Percentiles rank a stretch among this genome's conserved stretches.
phyloP scores from a whole-genome alignment of 139 green algal genomes.

The Ettlia oleoabundans region DNA sequence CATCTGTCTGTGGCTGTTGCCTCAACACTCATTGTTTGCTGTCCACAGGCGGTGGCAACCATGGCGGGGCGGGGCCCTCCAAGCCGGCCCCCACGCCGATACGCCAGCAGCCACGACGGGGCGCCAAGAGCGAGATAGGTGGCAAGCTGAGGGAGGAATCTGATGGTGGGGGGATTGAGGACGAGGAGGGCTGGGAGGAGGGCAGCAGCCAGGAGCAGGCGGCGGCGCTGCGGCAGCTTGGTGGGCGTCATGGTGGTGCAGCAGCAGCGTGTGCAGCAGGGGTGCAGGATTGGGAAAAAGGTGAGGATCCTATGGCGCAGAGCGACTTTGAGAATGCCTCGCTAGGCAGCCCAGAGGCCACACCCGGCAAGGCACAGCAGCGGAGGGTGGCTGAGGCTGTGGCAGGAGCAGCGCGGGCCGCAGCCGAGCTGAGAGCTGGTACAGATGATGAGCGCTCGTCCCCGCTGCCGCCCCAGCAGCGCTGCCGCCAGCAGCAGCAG shows the following conservation, averaged over 20 bases:
- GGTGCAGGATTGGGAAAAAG: neutral
- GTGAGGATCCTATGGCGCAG: neutral
- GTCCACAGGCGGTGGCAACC: no score
- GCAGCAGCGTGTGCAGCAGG: neutral
- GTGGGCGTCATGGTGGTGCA: neutral
- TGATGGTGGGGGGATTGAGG: neutral
- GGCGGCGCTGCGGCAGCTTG: neutral
- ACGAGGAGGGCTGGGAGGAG: conserved; percentile 14
- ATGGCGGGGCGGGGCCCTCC: no score
- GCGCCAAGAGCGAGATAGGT: conserved; percentile 6
- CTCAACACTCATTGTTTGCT: no score
- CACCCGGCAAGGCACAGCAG: neutral
- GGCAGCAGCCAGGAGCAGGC: neutral
- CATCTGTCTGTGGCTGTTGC: no score
- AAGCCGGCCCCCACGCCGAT: conserved; percentile 6
- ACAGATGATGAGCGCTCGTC: neutral
- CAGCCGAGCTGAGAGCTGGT: neutral
- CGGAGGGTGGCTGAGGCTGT: no score
- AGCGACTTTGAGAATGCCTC: neutral
- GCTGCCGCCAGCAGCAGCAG: neutral
- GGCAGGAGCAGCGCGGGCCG: neutral
- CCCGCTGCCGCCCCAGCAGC: neutral
- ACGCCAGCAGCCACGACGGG: conserved; percentile 31
- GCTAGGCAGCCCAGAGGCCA: neutral
- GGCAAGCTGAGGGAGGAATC: neutral